Conservation (phyloP, 352 stramenopile species). For the Phytophthora uliginosa region DNA sequence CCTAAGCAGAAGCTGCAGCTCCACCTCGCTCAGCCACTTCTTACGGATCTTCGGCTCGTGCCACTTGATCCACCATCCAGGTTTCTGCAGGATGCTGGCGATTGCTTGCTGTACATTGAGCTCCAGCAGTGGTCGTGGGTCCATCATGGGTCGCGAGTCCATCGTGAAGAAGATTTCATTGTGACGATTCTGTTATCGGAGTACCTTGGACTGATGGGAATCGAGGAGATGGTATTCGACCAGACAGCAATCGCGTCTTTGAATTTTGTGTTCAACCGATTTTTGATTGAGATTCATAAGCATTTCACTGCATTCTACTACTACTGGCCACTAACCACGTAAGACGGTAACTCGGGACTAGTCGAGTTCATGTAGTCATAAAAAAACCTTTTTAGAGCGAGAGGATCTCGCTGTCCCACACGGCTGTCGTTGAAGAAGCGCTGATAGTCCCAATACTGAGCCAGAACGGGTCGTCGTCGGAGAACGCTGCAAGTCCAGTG, state of each 20-base stretch:
- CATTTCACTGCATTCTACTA: conserved; percentile 35
- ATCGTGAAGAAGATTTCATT: neutral
- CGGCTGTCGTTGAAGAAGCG: conserved; percentile 21
- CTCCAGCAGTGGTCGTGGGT: conserved; percentile 51
- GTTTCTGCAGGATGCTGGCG: conserved; percentile 52
- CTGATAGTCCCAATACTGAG: conserved; percentile 28
- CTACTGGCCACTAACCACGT: conserved; percentile 12
- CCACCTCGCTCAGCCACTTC: conserved; percentile 51
- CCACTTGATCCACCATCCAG: conserved; percentile 53
- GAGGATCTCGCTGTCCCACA: conserved; percentile 27
- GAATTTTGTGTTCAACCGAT: neutral
- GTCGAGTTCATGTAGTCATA: conserved; percentile 23
- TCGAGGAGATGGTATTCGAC: neutral
- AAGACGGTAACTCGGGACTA: conserved; percentile 23
- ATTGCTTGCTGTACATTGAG: conserved; percentile 43
- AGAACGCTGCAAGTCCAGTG: conserved; percentile 11
- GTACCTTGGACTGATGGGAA: neutral
- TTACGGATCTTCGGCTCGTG: conserved; percentile 32
- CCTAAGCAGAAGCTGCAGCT: conserved; percentile 29
- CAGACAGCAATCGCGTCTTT: neutral
- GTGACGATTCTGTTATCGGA: neutral
- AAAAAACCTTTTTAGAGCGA: conserved; percentile 29
- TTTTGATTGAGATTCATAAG: conserved; percentile 33
- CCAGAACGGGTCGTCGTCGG: conserved; percentile 34
- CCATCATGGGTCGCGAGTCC: conserved; percentile 28